These are phyloP conservation scores for Leccinum idahoense DNA, from an alignment of 1,284 basidiomycete species.

Conservation along the genomic window DNA sequence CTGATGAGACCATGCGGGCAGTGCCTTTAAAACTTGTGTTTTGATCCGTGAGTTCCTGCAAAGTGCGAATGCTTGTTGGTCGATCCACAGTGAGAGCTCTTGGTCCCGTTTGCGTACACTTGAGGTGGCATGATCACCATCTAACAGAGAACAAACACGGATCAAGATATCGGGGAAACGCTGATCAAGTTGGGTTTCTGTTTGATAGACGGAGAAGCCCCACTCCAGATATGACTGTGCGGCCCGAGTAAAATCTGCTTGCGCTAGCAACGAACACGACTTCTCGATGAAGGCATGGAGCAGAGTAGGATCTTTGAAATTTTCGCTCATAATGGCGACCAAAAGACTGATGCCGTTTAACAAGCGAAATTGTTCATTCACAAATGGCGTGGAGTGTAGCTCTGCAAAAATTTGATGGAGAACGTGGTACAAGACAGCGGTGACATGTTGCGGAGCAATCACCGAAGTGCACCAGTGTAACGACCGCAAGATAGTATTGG, in stretches of 20 bases:
- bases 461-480: conserved; percentile 52
- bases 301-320: conserved; percentile 55
- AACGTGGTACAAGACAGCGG: conserved; percentile 69
- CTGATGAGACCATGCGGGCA: conserved; percentile 69
- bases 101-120: conserved; percentile 34
- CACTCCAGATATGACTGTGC: conserved; percentile 77
- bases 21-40: conserved; percentile 46
- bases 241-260: conserved; percentile 63
- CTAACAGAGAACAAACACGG: conserved; percentile 54
- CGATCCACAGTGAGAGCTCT: conserved; percentile 60
- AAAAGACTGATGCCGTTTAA: conserved; percentile 73
- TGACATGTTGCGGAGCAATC: conserved; percentile 35
- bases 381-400: conserved; percentile 65
- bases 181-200: conserved; percentile 36
- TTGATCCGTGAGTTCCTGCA: conserved; percentile 36
- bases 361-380: conserved; percentile 82
- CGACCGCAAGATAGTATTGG: conserved; percentile 47
- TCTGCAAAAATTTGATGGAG: conserved; percentile 69
- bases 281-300: conserved; percentile 68
- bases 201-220: conserved; percentile 55
- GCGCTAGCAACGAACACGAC: conserved; percentile 58
- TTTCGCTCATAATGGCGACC: conserved; percentile 52
- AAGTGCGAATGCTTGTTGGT: conserved; percentile 44
- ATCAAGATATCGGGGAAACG: conserved; percentile 63
- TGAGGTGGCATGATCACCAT: conserved; percentile 40